Conservation (phyloP, 805 yeast species). For the Suhomyces faveliae region DNA sequence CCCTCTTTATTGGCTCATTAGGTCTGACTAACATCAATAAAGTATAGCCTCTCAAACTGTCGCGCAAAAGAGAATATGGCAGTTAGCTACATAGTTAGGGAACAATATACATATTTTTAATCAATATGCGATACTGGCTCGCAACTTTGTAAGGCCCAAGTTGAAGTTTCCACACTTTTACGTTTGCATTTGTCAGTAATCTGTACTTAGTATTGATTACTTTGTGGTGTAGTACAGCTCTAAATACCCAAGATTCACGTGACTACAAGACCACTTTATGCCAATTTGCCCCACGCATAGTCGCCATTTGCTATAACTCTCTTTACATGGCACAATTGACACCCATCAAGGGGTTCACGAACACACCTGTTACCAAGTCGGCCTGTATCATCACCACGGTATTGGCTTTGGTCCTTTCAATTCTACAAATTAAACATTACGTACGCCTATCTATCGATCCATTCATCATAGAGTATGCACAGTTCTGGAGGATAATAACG, state of each 20-base stretch:
- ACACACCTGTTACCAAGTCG: slow-evolving; percentile 44
- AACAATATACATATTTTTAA: too few relatives aligned
- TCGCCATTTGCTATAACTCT: neutral
- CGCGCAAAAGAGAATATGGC: too few relatives aligned
- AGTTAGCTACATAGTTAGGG: too few relatives aligned
- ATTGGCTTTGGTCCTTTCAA: slow-evolving; percentile 41
- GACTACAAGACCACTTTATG: neutral
- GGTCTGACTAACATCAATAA: too few relatives aligned
- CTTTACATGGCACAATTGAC: slow-evolving; percentile 36
- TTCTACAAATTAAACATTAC: slow-evolving; percentile 44
- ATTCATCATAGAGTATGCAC: slow-evolving; percentile 51
- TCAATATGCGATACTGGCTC: too few relatives aligned
- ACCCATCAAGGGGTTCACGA: slow-evolving; percentile 41
- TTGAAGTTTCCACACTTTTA: too few relatives aligned
- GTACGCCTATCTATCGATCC: slow-evolving; percentile 50
- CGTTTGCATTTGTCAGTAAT: too few relatives aligned
- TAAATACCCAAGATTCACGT: too few relatives aligned
- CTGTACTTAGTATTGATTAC: neutral
- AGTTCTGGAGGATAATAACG: slow-evolving; percentile 53
- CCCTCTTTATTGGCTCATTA: too few relatives aligned
- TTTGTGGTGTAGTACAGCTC: neutral
- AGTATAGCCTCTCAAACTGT: too few relatives aligned
- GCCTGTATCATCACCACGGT: slow-evolving; percentile 34
- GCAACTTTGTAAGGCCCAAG: too few relatives aligned
- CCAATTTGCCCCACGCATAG: neutral